phyloP scores from a whole-genome alignment of 805 yeast species.

The Saccharomycopsis schoenii region DNA sequence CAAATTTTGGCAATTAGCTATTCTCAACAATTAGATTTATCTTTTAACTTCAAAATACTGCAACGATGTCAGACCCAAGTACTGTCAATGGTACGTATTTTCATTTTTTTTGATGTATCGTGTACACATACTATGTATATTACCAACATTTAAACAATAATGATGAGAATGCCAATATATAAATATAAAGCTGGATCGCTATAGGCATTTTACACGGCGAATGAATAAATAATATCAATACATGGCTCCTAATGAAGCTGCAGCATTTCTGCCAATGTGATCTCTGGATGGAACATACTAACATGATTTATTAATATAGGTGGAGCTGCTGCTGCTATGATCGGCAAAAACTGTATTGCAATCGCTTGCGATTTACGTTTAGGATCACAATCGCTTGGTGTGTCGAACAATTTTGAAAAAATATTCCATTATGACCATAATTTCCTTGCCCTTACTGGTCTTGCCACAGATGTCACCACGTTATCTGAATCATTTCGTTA shows the following conservation, averaged over 20 bases:
- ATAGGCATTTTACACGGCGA: too few species aligned
- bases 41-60: background rate
- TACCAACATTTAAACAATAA: too few species aligned
- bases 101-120: background rate
- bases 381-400: slow-evolving; percentile 89
- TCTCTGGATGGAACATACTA: slow-evolving; percentile 11
- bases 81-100: slow-evolving; percentile 52
- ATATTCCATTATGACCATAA: slow-evolving; percentile 79
- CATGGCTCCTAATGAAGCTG: too few species aligned
- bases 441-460: slow-evolving; percentile 86
- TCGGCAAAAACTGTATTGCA: slow-evolving; percentile 96
- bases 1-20: background rate
- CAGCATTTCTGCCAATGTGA: too few species aligned
- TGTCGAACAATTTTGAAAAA: slow-evolving; percentile 88
- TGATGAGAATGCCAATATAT: too few species aligned
- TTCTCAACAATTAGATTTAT: background rate
- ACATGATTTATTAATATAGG: slow-evolving; percentile 31
- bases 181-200: too few species aligned
- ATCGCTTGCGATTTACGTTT: slow-evolving; percentile 92
- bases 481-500: slow-evolving; percentile 71
- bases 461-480: slow-evolving; percentile 90
- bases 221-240: too few species aligned
- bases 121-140: too few species aligned
- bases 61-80: slow-evolving; percentile 45
- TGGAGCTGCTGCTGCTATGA: slow-evolving; percentile 98